Conservation (phyloP, 805 yeast species). For the Torulaspora franciscae region DNA sequence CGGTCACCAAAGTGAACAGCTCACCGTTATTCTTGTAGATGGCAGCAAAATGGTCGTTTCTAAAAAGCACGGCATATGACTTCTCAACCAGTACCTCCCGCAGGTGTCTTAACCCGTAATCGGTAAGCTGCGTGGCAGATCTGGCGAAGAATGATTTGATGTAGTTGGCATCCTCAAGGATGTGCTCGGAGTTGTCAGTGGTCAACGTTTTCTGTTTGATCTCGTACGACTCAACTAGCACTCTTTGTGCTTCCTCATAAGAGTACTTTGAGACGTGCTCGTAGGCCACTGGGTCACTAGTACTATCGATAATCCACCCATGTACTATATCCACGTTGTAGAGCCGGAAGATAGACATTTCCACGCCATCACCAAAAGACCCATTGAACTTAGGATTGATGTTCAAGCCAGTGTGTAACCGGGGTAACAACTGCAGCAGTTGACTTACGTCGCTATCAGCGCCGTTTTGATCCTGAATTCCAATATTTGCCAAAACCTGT, state of each 20-base stretch:
- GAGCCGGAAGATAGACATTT: slow-evolving; percentile 51
- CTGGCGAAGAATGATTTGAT: slow-evolving; percentile 49
- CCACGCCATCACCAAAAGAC: slow-evolving; percentile 49
- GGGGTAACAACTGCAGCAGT: slow-evolving; percentile 55
- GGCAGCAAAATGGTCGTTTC: slow-evolving; percentile 87
- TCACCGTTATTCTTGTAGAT: slow-evolving; percentile 47
- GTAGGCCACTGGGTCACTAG: slow-evolving; percentile 33
- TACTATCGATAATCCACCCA: slow-evolving; percentile 72
- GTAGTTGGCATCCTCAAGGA: slow-evolving; percentile 35
- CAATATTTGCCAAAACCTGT: slow-evolving; percentile 47
- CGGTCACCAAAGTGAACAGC: slow-evolving; percentile 68
- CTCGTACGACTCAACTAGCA: slow-evolving; percentile 46
- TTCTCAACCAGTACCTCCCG: slow-evolving; percentile 44
- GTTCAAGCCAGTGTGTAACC: slow-evolving; percentile 62
- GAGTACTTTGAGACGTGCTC: slow-evolving; percentile 41
- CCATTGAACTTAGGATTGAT: slow-evolving; percentile 70
- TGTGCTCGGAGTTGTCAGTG: slow-evolving; percentile 26
- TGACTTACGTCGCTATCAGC: slow-evolving; percentile 37
- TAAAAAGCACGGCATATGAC: slow-evolving; percentile 65
- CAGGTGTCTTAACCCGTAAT: slow-evolving; percentile 52
- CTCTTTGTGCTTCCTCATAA: slow-evolving; percentile 57
- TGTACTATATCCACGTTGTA: slow-evolving; percentile 65
- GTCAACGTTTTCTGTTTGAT: slow-evolving; percentile 25
- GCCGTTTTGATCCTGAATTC: slow-evolving; percentile 33
- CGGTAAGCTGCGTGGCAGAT: slow-evolving; percentile 73